phyloP scores from a whole-genome alignment of 192 early-diverging fungal species.

The Endogone sp. region DNA sequence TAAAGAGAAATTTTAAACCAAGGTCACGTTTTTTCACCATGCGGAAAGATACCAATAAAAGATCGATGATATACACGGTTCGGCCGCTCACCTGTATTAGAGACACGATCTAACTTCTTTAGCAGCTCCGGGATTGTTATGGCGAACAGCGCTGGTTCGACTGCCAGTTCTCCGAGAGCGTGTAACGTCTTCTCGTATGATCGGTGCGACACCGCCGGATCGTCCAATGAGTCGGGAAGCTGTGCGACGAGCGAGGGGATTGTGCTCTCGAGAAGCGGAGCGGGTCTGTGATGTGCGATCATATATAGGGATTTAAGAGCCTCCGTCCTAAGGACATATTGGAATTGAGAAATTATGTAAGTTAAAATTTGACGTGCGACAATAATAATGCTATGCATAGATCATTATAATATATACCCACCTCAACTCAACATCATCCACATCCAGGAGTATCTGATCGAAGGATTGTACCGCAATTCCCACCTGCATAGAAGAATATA shows the following conservation, averaged over 20 bases:
- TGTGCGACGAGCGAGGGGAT: constrained; percentile 48
- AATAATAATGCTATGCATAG: too few species aligned
- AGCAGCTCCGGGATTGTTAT: constrained; percentile 37
- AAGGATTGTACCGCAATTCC: constrained; percentile 46
- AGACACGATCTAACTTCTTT: constrained; percentile 42
- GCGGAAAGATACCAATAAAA: neutral
- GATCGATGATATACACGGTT: neutral
- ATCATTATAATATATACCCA: constrained; percentile 18
- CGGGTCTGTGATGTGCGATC: constrained; percentile 36
- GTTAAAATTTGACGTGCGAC: constrained; percentile 3
- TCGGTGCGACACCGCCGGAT: constrained; percentile 22
- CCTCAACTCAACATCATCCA: constrained; percentile 44
- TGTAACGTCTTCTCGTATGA: constrained; percentile 37
- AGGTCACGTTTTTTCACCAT: too few species aligned
- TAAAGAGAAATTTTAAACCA: neutral
- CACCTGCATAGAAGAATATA: constrained; percentile 22
- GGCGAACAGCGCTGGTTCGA: constrained; percentile 43
- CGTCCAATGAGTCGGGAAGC: constrained; percentile 41
- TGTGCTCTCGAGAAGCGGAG: constrained; percentile 42
- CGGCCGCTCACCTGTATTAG: constrained; percentile 7
- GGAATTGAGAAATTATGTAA: neutral
- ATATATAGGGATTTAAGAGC: constrained; percentile 44
- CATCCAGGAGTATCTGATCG: constrained; percentile 43
- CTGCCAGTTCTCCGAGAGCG: constrained; percentile 37
- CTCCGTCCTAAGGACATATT: constrained; percentile 27